Evolutionary conservation across 2,329 filamentous ascomycete species (phyloP), one percentile per base, ranked within the genome.

Genomic region (Geoglossum cookeanum): DNA sequence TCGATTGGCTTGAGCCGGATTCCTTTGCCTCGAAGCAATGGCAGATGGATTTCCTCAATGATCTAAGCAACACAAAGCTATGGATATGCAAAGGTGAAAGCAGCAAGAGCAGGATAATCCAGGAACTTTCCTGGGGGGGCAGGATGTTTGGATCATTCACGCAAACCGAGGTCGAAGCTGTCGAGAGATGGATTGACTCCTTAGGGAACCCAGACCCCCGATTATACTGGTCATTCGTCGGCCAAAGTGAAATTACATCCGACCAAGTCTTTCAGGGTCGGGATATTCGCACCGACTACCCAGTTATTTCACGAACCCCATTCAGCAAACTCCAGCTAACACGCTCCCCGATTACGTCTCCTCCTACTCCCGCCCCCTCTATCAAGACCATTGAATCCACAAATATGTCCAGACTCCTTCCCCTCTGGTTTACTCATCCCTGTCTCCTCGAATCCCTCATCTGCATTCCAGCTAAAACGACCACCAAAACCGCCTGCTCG

Each of bases 121-220:
- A 65, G 45, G 72, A 73, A 62, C 61, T 76, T 6, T 64, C 60
- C 0, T 76, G 73, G 73, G 68, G 69, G 29, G 74, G 74, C 4
- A 69, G 66, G 48, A 76, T 76, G 74, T 77, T 74, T 60, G 74
- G 74, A 0, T 67, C 72, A 22, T 77, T 77, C 61, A 76, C 72
- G 0, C 62, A 70, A 15, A 63, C 62, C 9, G 74, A 77, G 60
- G 65, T 69, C 17, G 64, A 66, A 13, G 60, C 66, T 1, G 59
- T 74, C 5, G 63, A 62, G 55, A 55, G 59, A 7, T 75, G 72
- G 72, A 73, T 75, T 59, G 64, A 71, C 55, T 62, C 63, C 7
- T 62, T 73, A 32, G 61, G 59, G 3, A 55, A 39, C 33, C 53
- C 61, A 30, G 59, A 64, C n/a, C 45, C 63, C 1, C 56, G 53